These are phyloP conservation scores for Didymella pinodella DNA, from an alignment of 2,329 filamentous ascomycete genomes.

Conservation along the genomic window DNA sequence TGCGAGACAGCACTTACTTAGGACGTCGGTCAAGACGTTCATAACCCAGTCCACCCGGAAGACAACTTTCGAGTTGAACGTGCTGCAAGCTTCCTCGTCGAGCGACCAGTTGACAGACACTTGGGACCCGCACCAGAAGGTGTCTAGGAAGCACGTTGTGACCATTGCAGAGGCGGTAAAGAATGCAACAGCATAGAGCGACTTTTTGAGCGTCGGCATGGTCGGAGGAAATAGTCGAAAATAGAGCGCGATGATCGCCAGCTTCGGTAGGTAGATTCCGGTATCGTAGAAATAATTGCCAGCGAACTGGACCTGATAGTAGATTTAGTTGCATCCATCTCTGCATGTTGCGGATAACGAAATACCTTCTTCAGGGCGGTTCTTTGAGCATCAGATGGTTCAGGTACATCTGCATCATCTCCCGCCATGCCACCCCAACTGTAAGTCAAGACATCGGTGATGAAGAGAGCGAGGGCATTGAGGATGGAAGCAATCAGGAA, in stretches of 20 bases:
- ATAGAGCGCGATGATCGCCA: conserved; percentile 29
- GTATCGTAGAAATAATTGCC: conserved; percentile 32
- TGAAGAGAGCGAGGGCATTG: conserved; percentile 29
- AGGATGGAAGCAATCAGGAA: conserved; percentile 29
- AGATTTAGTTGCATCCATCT: background rate
- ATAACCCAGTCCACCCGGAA: conserved; percentile 30
- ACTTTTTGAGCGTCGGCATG: conserved; percentile 28
- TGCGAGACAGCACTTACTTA: conserved; percentile 16
- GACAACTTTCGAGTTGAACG: conserved; percentile 31
- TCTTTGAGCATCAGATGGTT: conserved; percentile 13
- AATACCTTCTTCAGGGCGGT: conserved; percentile 31
- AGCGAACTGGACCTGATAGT: conserved; percentile 28
- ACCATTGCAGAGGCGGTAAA: conserved; percentile 26
- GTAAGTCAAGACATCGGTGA: conserved; percentile 33
- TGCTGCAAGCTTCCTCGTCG: conserved; percentile 27
- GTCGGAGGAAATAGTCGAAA: conserved; percentile 28
- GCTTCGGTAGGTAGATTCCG: conserved; percentile 31
- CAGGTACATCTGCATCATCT: conserved; percentile 7
- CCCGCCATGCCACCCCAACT: conserved; percentile 30
- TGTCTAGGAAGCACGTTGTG: conserved; percentile 28
- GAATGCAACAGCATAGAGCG: conserved; percentile 18
- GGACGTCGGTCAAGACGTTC: conserved; percentile 25
- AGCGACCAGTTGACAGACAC: conserved; percentile 33
- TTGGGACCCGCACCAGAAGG: conserved; percentile 31
- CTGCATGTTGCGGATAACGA: background rate